phyloP scores from a whole-genome alignment of 1,284 basidiomycete genomes.

The Erythrobasidium hasegawianum region DNA sequence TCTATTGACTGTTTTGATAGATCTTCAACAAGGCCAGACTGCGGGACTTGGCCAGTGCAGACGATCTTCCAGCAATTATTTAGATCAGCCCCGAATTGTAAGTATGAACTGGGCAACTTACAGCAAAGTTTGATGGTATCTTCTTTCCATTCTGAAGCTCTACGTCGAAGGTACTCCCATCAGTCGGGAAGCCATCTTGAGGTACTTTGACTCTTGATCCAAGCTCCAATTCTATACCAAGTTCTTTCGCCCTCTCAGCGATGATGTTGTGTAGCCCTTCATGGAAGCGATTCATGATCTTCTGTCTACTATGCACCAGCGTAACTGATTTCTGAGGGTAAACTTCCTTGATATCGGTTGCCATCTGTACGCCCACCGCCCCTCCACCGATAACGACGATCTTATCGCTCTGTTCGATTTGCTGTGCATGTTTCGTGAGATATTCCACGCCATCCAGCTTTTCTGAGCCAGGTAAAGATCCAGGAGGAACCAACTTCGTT shows the following conservation, averaged over 20 bases:
- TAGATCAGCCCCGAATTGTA: too few relatives aligned
- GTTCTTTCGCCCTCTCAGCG: conserved; percentile 35
- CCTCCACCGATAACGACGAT: conserved; percentile 54
- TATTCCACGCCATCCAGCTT: conserved; percentile 45
- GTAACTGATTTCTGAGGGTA: conserved; percentile 61
- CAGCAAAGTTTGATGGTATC: conserved; percentile 62
- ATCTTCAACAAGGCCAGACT: conserved; percentile 57
- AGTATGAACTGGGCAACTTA: too few relatives aligned
- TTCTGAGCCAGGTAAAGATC: conserved; percentile 39
- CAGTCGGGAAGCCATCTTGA: conserved; percentile 22
- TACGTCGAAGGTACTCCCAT: conserved; percentile 43
- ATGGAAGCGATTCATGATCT: conserved; percentile 62
- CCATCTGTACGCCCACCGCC: conserved; percentile 57
- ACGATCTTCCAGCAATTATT: too few relatives aligned
- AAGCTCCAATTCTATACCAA: conserved; percentile 26
- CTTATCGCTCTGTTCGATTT: conserved; percentile 47
- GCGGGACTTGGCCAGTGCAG: conserved; percentile 70
- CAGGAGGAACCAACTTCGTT: conserved; percentile 44
- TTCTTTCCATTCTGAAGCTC: conserved; percentile 56
- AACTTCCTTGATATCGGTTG: conserved; percentile 62
- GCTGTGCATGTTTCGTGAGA: conserved; percentile 38
- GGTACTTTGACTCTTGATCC: conserved; percentile 25
- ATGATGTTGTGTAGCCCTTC: conserved; percentile 56
- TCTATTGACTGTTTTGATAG: conserved; percentile 51
- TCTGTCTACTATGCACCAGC: conserved; percentile 61